Evolutionary conservation across 1,139 yeast genomes (phyloP).

Genomic region (Sugiyamaella xylanicola): DNA sequence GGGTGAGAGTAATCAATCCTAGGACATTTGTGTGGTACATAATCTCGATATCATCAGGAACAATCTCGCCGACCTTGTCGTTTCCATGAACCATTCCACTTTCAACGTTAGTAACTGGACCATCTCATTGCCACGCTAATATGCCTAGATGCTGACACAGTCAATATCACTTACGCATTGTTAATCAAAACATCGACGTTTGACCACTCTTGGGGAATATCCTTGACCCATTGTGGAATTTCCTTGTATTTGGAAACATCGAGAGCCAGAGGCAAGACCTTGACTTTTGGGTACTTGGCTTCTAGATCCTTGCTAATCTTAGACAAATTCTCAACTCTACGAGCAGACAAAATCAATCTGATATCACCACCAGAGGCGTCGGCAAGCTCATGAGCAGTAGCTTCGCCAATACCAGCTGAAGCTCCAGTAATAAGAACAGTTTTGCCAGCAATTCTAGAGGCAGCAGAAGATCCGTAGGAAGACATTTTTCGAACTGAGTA

Average conservation of each 20-base stretch:
- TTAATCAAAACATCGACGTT: slow-evolving; percentile 59
- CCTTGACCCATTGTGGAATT: slow-evolving; percentile 55
- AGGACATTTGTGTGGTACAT: slow-evolving; percentile 74
- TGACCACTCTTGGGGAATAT: slow-evolving; percentile 45
- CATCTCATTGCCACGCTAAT: background rate
- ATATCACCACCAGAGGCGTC: slow-evolving; percentile 66
- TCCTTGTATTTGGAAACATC: slow-evolving; percentile 61
- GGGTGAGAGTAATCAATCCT: slow-evolving; percentile 71
- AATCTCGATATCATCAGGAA: slow-evolving; percentile 55
- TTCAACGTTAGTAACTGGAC: background rate
- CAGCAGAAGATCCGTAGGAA: slow-evolving; percentile 59
- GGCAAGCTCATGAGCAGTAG: slow-evolving; percentile 74
- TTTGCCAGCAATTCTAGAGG: slow-evolving; percentile 62
- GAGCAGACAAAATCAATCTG: slow-evolving; percentile 67
- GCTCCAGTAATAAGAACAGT: slow-evolving; percentile 73
- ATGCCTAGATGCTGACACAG: background rate
- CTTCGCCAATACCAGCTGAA: slow-evolving; percentile 75
- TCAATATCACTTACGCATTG: slow-evolving; percentile 53
- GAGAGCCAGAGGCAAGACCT: slow-evolving; percentile 53
- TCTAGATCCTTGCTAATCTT: slow-evolving; percentile 51
- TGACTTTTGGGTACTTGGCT: slow-evolving; percentile 48
- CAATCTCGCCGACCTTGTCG: slow-evolving; percentile 62
- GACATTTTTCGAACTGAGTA: slow-evolving; percentile 36
- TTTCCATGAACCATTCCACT: slow-evolving; percentile 73
- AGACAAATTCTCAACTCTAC: slow-evolving; percentile 56